A percentile compares a stretch with the other conserved stretches of the same genome.
Evolutionary conservation across 345 rosid genomes (phyloP).

Genomic region (Euclidium syriacum): DNA sequence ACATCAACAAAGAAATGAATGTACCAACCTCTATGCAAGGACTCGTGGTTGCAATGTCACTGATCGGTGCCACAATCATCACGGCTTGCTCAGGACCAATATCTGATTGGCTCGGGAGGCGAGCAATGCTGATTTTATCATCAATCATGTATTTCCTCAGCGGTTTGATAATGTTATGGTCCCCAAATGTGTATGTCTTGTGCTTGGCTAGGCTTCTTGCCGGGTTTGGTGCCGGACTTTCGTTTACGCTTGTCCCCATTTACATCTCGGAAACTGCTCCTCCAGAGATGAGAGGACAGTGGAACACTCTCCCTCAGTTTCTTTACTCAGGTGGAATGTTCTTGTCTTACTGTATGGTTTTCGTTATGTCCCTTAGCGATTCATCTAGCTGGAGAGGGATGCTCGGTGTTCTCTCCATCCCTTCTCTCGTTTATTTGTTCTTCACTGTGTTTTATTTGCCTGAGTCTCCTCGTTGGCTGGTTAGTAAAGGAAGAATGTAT

Average conservation of each 20-base stretch:
- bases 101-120: constrained; percentile 93
- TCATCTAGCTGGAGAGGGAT: constrained; percentile 89
- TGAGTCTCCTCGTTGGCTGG: constrained; percentile 99
- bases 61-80: constrained; percentile 83
- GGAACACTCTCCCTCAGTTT: constrained; percentile 94
- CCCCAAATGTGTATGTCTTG: constrained; percentile 81
- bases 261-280: constrained; percentile 98
- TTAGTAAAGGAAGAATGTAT: constrained; percentile 89
- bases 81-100: constrained; percentile 94
- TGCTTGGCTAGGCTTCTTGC: constrained; percentile 77
- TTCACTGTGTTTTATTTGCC: constrained; percentile 82
- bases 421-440: constrained; percentile 61
- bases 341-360: constrained; percentile 87
- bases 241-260: constrained; percentile 84
- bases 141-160: constrained; percentile 73
- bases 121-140: constrained; percentile 86
- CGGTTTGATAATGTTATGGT: constrained; percentile 90
- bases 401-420: constrained; percentile 92
- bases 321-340: constrained; percentile 95
- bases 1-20: constrained; percentile 67
- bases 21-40: constrained; percentile 71
- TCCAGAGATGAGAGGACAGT: constrained; percentile 78
- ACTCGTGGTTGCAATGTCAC: constrained; percentile 90
- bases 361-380: constrained; percentile 63
- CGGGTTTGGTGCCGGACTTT: constrained; percentile 92